Base-by-base conservation (phyloP, 2,329 filamentous ascomycete species). In the Xylaria arbuscula region DNA sequence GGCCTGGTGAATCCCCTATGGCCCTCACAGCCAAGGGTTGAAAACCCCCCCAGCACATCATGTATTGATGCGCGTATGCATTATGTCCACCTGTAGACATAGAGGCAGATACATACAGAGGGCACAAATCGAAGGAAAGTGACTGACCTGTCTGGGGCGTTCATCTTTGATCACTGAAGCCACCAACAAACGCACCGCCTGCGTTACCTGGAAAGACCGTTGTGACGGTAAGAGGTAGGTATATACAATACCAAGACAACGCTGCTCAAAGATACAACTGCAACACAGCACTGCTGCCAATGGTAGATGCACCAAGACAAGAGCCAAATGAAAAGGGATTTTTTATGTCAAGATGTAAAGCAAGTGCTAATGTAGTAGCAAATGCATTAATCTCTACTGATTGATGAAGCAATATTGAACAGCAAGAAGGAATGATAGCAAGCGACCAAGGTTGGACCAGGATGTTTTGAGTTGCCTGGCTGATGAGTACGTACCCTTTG, bases 121-220 rank as follows among this genome's bases (percentile, higher is more conserved):
- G 28, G 45, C 7, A 19, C n/a, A 34, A 19, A 17, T 7, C n/a
- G 1, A 45, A 59, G 38, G 17, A 53, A 53, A 51, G 45, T 47
- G 80, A 68, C 85, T 78, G 72, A 87, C 86, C 86, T 81, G 76
- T 88, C 86, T 19, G 86, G 86, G 13, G 86, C 86, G 80, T 88
- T 88, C 86, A 88, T 87, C 34, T 73, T 83, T 70, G 9, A 67
- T 28, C 13, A 51, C 54, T n/a, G 3, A 13, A 34, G 13, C 48
- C 10, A 47, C 42, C 32, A 13, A 24, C 28, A 24, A 13, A 24
- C 15, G 32, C 13, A 38, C 56, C 28, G 24, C 47, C 32, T 47
- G 9, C 17, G 42, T 34, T 24, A 38, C 38, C 15, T n/a, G 3
- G 7, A 3, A 34, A 34, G 11, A 13, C n/a, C 24, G 24, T 38